These are phyloP conservation scores for Kockovaella imperatae DNA, from an alignment of 768 basidiomycete genomes.

Conservation along the genomic window DNA sequence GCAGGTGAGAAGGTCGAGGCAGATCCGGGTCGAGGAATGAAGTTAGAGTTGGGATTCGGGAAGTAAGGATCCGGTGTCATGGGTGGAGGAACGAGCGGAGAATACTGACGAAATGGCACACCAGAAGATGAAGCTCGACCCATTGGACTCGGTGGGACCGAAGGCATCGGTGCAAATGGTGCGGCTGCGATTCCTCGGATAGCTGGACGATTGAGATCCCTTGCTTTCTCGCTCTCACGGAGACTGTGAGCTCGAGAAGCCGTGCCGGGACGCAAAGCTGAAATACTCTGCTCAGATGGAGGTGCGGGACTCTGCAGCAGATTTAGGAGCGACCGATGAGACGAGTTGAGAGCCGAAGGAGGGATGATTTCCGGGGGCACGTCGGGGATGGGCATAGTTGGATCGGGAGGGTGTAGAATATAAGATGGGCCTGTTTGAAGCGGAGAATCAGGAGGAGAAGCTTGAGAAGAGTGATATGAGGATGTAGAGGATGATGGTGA, in stretches of 20 bases:
- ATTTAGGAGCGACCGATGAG: constrained; percentile 31
- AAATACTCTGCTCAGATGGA: not conserved
- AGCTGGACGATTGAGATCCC: too few species aligned
- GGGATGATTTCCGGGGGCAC: constrained; percentile 28
- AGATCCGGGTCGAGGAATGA: constrained; percentile 25
- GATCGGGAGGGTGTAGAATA: constrained; percentile 11
- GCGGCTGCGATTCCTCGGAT: too few species aligned
- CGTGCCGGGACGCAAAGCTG: not conserved
- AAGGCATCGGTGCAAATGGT: constrained; percentile 26
- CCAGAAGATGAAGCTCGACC: too few species aligned
- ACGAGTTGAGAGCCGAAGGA: constrained; percentile 25
- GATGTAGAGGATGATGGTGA: constrained; percentile 34
- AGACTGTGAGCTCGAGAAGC: constrained; percentile 27
- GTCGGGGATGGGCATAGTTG: constrained; percentile 25
- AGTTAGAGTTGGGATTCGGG: constrained; percentile 15
- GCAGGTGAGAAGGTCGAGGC: constrained; percentile 22
- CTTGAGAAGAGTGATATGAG: constrained; percentile 34
- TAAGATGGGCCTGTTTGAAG: too few species aligned
- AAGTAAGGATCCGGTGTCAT: too few species aligned
- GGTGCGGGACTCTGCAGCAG: constrained; percentile 8
- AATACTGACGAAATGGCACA: too few species aligned
- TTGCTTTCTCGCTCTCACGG: constrained; percentile 5
- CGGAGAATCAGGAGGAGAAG: constrained; percentile 21
- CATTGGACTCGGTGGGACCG: constrained; percentile 10
- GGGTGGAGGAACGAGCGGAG: too few species aligned